Evolutionary conservation across 352 stramenopile genomes (phyloP).

Genomic region (Blastocystis sp.): DNA sequence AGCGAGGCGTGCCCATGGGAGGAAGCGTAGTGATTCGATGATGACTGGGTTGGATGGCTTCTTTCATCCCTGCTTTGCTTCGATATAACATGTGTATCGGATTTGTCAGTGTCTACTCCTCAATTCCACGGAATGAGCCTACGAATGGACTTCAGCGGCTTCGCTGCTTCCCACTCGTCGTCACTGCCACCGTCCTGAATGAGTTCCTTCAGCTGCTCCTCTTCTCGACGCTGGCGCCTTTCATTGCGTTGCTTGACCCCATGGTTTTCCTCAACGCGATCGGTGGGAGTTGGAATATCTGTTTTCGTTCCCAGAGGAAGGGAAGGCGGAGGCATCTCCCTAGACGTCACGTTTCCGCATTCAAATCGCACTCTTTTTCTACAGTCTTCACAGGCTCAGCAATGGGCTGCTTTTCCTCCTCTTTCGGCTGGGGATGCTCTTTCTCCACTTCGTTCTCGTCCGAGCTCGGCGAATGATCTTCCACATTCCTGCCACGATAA

Average conservation of each 20-base stretch:
- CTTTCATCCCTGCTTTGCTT: neutral
- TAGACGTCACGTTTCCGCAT: neutral
- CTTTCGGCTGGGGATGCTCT: neutral
- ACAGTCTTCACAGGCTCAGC: neutral
- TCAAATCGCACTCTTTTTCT: neutral
- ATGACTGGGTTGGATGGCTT: neutral
- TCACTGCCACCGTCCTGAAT: neutral
- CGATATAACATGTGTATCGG: neutral
- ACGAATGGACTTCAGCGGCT: slow-evolving; percentile 53
- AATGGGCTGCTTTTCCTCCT: neutral
- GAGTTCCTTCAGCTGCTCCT: slow-evolving; percentile 14
- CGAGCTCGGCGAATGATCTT: neutral
- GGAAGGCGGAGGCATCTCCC: neutral
- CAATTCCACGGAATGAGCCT: neutral
- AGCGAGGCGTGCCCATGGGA: neutral
- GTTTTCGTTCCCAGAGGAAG: neutral
- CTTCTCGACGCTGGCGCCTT: neutral
- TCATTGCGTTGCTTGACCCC: too few relatives aligned
- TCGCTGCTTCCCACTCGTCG: slow-evolving; percentile 58
- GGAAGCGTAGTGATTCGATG: neutral
- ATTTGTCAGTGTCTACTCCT: neutral
- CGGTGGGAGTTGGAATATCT: too few relatives aligned
- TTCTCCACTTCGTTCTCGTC: neutral
- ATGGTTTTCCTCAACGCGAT: too few relatives aligned
- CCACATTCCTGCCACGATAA: slow-evolving; percentile 4